Percentiles rank a stretch among this genome's conserved stretches.
phyloP scores from a whole-genome alignment of 1,284 basidiomycete species.

The Sanghuangporus sanghuang region DNA sequence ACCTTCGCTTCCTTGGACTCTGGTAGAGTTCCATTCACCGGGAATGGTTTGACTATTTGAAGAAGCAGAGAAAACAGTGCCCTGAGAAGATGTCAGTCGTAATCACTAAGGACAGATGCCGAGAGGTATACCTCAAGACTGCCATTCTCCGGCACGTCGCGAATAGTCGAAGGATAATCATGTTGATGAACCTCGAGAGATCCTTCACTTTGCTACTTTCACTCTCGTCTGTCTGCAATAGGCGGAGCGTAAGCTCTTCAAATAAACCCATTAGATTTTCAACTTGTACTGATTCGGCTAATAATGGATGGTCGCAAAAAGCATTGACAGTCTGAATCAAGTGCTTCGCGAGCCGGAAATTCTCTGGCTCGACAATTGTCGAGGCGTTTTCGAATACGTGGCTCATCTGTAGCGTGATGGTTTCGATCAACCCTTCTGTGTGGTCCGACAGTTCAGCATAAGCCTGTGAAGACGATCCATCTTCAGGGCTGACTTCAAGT shows the following conservation, averaged over 20 bases:
- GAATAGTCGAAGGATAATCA: constrained; percentile 93
- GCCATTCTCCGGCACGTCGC: constrained; percentile 88
- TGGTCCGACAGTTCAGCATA: constrained; percentile 80
- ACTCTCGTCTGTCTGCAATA: constrained; percentile 90
- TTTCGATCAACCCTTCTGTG: constrained; percentile 83
- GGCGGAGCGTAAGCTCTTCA: constrained; percentile 82
- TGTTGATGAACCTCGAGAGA: constrained; percentile 94
- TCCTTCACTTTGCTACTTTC: constrained; percentile 74
- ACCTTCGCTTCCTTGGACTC: constrained; percentile 85
- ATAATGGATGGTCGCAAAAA: constrained; percentile 80
- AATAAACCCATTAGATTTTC: constrained; percentile 76
- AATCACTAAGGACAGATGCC: background rate
- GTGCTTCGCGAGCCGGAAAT: constrained; percentile 91
- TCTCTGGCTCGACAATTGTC: constrained; percentile 66
- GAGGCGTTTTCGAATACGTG: constrained; percentile 81
- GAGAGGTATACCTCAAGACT: constrained; percentile 75
- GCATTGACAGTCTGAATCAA: constrained; percentile 91
- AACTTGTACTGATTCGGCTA: constrained; percentile 79
- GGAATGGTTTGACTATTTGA: constrained; percentile 86
- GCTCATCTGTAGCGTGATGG: constrained; percentile 83
- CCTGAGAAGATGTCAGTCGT: constrained; percentile 32
- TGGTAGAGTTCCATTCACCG: constrained; percentile 54
- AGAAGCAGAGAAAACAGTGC: constrained; percentile 81
- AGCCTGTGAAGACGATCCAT: constrained; percentile 57
- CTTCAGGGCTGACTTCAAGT: constrained; percentile 68